Conservation (phyloP, 2,329 filamentous ascomycete genomes). For the Fusarium miscanthi region DNA sequence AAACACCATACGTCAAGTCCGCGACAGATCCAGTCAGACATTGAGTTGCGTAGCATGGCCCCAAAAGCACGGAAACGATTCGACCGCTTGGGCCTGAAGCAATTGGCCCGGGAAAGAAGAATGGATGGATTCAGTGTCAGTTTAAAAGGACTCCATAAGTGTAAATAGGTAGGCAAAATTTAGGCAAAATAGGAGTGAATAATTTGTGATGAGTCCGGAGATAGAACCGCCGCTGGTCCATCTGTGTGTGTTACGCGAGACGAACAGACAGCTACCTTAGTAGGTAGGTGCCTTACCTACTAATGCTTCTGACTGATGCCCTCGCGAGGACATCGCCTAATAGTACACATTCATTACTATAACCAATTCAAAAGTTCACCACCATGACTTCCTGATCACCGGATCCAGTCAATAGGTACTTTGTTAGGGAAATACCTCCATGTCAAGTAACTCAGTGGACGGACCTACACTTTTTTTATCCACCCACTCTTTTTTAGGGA, state of each 20-base stretch:
- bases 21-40: conserved; percentile 28
- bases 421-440: background rate
- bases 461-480: conserved; percentile 21
- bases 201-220: conserved; percentile 3
- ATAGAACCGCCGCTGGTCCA: conserved; percentile 14
- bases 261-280: background rate
- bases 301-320: background rate
- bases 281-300: background rate
- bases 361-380: background rate
- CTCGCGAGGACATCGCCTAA: background rate
- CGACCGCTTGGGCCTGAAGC: conserved; percentile 23
- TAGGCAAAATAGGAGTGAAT: conserved; percentile 5
- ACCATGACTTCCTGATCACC: background rate
- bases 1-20: conserved; percentile 38
- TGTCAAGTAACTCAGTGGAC: conserved; percentile 19
- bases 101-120: conserved; percentile 15
- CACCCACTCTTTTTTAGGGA: conserved; percentile 34
- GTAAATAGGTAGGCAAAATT: conserved; percentile 16
- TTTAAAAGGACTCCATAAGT: conserved; percentile 13
- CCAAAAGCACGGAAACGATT: conserved; percentile 31
- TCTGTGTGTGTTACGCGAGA: background rate
- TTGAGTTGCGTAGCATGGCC: conserved; percentile 22
- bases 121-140: conserved; percentile 4
- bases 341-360: background rate
- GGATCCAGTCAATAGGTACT: background rate